phyloP scores from a whole-genome alignment of 805 yeast species.

The Suhomyces prunicola region DNA sequence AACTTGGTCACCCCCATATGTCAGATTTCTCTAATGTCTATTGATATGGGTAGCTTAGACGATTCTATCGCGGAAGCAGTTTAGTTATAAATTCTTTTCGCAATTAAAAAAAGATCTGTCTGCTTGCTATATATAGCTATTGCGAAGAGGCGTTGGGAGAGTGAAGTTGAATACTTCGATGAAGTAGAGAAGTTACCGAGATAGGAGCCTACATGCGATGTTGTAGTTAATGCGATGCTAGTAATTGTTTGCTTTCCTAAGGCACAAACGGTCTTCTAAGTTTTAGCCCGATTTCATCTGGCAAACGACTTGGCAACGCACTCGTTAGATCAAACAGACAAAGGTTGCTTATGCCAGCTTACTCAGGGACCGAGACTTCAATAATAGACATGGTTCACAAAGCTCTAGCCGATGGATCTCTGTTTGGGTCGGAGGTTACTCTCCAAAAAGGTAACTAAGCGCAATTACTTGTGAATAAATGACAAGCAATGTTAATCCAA shows the following conservation, averaged over 20 bases:
- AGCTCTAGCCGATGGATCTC: not conserved
- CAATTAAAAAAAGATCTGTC: not conserved
- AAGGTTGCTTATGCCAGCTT: not conserved
- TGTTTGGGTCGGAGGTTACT: not conserved
- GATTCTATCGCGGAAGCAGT: not conserved
- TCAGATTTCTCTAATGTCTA: not conserved
- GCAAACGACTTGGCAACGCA: not conserved
- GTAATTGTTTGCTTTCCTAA: not conserved
- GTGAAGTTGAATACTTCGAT: not conserved
- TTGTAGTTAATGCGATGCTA: not conserved
- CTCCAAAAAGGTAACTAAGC: not conserved
- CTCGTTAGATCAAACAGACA: not conserved
- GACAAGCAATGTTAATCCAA: not conserved
- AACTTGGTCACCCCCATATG: constrained; percentile 1
- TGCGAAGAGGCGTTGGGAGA: not conserved
- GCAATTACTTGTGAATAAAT: not conserved
- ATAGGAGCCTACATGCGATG: not conserved
- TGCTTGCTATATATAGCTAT: not conserved
- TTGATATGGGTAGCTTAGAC: not conserved
- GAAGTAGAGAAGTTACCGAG: not conserved
- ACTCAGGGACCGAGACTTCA: not conserved
- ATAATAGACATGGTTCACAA: not conserved
- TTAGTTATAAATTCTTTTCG: not conserved
- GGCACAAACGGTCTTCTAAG: not conserved
- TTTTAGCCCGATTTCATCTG: not conserved